Evolutionary conservation across 192 early-diverging fungal genomes (phyloP).

Genomic region (Umbelopsis vinacea): DNA sequence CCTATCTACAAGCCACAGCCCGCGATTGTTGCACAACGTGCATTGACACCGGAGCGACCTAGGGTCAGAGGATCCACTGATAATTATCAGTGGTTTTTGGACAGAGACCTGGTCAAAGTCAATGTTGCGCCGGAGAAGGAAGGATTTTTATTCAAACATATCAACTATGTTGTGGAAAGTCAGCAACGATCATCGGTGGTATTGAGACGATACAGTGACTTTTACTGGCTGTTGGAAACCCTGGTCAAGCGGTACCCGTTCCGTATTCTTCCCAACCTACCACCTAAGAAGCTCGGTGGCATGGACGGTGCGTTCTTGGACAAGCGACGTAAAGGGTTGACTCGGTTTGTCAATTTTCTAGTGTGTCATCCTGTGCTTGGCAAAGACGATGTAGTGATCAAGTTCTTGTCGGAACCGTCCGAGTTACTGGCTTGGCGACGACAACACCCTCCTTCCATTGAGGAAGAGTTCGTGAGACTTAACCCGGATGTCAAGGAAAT

Average conservation of each 20-base stretch:
- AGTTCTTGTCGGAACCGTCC: constrained; percentile 66
- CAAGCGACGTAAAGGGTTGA: constrained; percentile 65
- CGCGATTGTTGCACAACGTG: neutral
- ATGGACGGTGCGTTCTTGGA: constrained; percentile 72
- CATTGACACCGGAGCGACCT: neutral
- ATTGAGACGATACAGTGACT: constrained; percentile 89
- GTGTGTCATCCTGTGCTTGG: constrained; percentile 71
- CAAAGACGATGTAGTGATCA: constrained; percentile 60
- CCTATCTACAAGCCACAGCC: neutral
- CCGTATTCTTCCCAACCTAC: constrained; percentile 80
- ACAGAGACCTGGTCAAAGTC: constrained; percentile 60
- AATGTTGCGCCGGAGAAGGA: constrained; percentile 54
- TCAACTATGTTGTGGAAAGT: constrained; percentile 87
- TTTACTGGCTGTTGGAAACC: constrained; percentile 86
- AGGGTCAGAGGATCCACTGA: constrained; percentile 31
- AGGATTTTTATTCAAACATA: constrained; percentile 78
- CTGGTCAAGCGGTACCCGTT: constrained; percentile 82
- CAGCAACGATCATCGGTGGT: constrained; percentile 62
- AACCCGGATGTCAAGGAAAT: constrained; percentile 34
- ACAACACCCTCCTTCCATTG: constrained; percentile 49
- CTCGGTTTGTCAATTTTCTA: constrained; percentile 71
- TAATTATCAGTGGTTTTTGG: constrained; percentile 57
- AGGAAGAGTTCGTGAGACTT: constrained; percentile 59
- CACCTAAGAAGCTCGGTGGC: constrained; percentile 89
- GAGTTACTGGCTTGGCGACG: constrained; percentile 61